Conservation (phyloP, 1,284 basidiomycete species). For the Mycosarcoma maydis region DNA sequence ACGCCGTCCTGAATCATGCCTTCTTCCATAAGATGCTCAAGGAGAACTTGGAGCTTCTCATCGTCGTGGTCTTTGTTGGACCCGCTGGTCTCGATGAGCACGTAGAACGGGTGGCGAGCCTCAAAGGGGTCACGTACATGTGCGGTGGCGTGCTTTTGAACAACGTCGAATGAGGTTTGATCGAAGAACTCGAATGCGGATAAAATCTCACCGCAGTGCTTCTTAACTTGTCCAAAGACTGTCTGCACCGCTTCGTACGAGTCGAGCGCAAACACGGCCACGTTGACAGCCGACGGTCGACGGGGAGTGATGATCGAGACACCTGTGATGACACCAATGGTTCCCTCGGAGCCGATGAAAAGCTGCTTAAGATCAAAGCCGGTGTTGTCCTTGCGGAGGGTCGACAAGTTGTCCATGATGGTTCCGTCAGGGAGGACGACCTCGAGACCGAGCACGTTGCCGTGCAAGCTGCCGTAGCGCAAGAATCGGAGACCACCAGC, state of each 20-base stretch:
- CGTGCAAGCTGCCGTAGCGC: slow-evolving; percentile 94
- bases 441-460: slow-evolving; percentile 94
- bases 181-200: slow-evolving; percentile 99
- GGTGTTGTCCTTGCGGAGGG: slow-evolving; percentile 95
- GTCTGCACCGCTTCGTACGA: slow-evolving; percentile 72
- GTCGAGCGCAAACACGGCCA: slow-evolving; percentile 72
- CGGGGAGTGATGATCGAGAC: slow-evolving; percentile 95
- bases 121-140: slow-evolving; percentile 62
- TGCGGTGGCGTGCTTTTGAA: slow-evolving; percentile 73
- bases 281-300: slow-evolving; percentile 73
- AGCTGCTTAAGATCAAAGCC: slow-evolving; percentile 99
- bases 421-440: slow-evolving; percentile 95
- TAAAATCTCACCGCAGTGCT: slow-evolving; percentile 89
- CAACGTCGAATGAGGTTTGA: slow-evolving; percentile 84
- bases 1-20: slow-evolving; percentile 87
- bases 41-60: slow-evolving; percentile 87
- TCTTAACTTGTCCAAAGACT: slow-evolving; percentile 72
- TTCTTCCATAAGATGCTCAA: slow-evolving; percentile 83
- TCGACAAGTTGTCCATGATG: slow-evolving; percentile 70
- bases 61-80: slow-evolving; percentile 93
- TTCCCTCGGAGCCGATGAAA: slow-evolving; percentile 97
- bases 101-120: slow-evolving; percentile 72
- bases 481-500: slow-evolving; percentile 93
- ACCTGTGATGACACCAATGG: slow-evolving; percentile 92
- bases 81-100: slow-evolving; percentile 92